Percentiles rank a stretch among this genome's conserved stretches.
Conservation (phyloP, 352 stramenopile genomes). For the Globisporangium heterothallicum region DNA sequence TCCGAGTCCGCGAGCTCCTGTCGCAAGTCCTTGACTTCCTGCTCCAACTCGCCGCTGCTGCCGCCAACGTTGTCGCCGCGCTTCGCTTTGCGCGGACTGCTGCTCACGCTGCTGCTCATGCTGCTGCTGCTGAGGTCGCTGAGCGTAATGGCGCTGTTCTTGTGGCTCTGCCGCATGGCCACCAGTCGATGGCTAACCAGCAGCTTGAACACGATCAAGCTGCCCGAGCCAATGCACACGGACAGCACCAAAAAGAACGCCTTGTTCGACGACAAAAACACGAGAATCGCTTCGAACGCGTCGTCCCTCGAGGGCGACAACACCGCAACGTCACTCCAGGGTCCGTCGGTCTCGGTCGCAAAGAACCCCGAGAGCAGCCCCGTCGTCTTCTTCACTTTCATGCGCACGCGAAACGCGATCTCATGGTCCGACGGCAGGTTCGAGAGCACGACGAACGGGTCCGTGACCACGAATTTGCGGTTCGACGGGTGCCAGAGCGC, state of each 20-base stretch:
- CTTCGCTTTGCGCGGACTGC: neutral
- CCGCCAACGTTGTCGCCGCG: neutral
- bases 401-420: constrained; percentile 49
- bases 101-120: neutral
- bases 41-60: constrained; percentile 25
- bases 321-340: constrained; percentile 43
- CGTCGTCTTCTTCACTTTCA: constrained; percentile 34
- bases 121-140: neutral
- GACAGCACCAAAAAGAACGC: constrained; percentile 37
- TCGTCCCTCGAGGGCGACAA: constrained; percentile 43
- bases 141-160: constrained; percentile 1
- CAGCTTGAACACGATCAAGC: constrained; percentile 32
- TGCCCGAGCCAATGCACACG: constrained; percentile 41
- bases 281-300: constrained; percentile 43
- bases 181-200: constrained; percentile 31
- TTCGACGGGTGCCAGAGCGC: constrained; percentile 58
- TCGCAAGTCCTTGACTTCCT: constrained; percentile 59
- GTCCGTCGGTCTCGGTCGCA: constrained; percentile 43
- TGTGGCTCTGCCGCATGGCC: constrained; percentile 11
- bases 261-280: constrained; percentile 46
- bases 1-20: constrained; percentile 77
- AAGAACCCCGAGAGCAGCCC: constrained; percentile 39
- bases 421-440: constrained; percentile 52
- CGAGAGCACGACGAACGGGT: constrained; percentile 52
- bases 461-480: constrained; percentile 28